phyloP scores from a whole-genome alignment of 2,329 filamentous ascomycete species.

The Calonectria pseudoturangicola region DNA sequence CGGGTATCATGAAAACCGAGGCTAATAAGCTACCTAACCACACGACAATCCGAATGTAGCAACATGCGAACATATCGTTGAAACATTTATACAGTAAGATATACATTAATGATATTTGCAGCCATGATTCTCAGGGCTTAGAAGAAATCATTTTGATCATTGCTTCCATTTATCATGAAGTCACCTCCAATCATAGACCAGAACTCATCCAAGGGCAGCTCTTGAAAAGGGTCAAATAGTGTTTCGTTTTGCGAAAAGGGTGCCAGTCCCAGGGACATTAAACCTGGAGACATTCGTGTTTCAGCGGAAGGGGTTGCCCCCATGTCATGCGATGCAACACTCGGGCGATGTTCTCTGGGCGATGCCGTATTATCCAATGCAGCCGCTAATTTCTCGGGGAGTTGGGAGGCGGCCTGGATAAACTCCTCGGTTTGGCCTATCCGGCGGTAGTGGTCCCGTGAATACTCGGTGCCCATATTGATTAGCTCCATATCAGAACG shows the following conservation, averaged over 20 bases:
- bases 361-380: constrained; percentile 39
- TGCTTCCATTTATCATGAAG: constrained; percentile 35
- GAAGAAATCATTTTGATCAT: constrained; percentile 28
- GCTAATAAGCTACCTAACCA: constrained; percentile 10
- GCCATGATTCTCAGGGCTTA: not conserved
- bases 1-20: constrained; percentile 28
- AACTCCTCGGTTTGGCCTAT: constrained; percentile 45
- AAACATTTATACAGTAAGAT: not conserved
- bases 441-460: constrained; percentile 41
- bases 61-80: not conserved
- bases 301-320: not conserved
- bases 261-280: constrained; percentile 16
- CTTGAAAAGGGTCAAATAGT: constrained; percentile 51
- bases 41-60: not conserved
- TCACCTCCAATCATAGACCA: constrained; percentile 52
- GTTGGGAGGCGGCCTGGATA: constrained; percentile 40
- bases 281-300: constrained; percentile 36
- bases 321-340: constrained; percentile 26
- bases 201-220: constrained; percentile 50
- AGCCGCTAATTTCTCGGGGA: constrained; percentile 44
- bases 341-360: constrained; percentile 35
- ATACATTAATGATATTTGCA: not conserved
- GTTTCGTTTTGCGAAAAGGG: constrained; percentile 44
- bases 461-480: constrained; percentile 41
- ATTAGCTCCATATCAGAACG: constrained; percentile 50